Percentiles rank a stretch among this genome's conserved stretches.
Evolutionary conservation across 2,329 filamentous ascomycete species (phyloP).

Genomic region (Ophiostoma australiae): DNA sequence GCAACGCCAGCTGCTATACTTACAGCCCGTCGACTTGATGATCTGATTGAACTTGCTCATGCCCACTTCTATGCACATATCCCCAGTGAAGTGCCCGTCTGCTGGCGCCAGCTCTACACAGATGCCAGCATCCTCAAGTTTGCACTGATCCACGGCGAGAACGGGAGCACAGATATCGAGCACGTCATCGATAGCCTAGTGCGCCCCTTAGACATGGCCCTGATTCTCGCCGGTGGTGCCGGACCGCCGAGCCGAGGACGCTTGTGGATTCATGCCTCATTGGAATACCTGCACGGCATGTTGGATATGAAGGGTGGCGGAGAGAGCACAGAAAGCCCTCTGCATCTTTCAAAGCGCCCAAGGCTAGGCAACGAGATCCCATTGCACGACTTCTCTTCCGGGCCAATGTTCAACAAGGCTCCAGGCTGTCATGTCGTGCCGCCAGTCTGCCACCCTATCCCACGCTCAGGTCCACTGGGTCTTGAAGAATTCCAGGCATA

Average conservation of each 20-base stretch:
- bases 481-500: slow-evolving; percentile 59
- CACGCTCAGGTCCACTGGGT: slow-evolving; percentile 42
- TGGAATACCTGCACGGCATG: slow-evolving; percentile 41
- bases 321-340: not conserved
- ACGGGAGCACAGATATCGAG: not conserved
- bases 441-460: slow-evolving; percentile 40
- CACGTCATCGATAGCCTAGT: slow-evolving; percentile 52
- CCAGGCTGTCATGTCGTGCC: slow-evolving; percentile 37
- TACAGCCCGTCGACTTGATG: slow-evolving; percentile 43
- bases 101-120: slow-evolving; percentile 68
- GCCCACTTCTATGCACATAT: slow-evolving; percentile 65
- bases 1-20: not conserved
- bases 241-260: slow-evolving; percentile 44
- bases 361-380: not conserved
- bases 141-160: slow-evolving; percentile 29
- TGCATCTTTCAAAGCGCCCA: not conserved
- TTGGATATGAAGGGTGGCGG: slow-evolving; percentile 24
- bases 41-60: slow-evolving; percentile 56
- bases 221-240: slow-evolving; percentile 69
- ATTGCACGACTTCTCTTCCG: slow-evolving; percentile 10
- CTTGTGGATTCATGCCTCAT: slow-evolving; percentile 47
- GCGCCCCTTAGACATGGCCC: slow-evolving; percentile 64
- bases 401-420: slow-evolving; percentile 16
- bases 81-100: slow-evolving; percentile 59
- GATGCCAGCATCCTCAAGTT: slow-evolving; percentile 65